A percentile compares a stretch with the other conserved stretches of the same genome.
phyloP scores from a whole-genome alignment of 768 basidiomycete genomes.

The Coprinellus micaceus region DNA sequence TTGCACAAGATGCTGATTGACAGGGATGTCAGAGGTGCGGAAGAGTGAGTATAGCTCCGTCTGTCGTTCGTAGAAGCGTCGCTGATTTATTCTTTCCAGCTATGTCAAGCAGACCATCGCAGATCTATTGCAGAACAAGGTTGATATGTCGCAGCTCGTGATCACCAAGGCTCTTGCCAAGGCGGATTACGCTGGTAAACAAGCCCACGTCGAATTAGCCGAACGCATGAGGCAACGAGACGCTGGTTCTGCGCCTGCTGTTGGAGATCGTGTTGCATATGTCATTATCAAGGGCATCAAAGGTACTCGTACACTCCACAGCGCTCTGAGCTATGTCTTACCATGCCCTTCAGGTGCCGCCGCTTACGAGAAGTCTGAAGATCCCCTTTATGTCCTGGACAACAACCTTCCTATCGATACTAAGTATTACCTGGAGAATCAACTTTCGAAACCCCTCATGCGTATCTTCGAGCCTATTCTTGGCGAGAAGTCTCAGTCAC shows the following conservation, averaged over 20 bases:
- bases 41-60: constrained; percentile 59
- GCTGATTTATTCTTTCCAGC: constrained; percentile 35
- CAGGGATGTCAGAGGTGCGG: constrained; percentile 88
- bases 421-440: constrained; percentile 96
- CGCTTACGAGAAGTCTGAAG: constrained; percentile 98
- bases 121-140: constrained; percentile 91
- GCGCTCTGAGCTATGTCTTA: background rate
- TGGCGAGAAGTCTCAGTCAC: constrained; percentile 82
- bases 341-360: constrained; percentile 64
- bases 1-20: constrained; percentile 97
- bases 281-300: constrained; percentile 97
- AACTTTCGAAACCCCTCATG: constrained; percentile 94
- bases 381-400: constrained; percentile 94
- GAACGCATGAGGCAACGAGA: constrained; percentile 95
- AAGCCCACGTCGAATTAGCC: constrained; percentile 94
- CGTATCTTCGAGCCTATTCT: constrained; percentile 98
- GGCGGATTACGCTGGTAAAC: constrained; percentile 89
- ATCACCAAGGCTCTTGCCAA: constrained; percentile 97
- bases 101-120: constrained; percentile 93
- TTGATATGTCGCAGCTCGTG: constrained; percentile 98
- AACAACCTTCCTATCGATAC: constrained; percentile 98
- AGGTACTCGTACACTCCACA: constrained; percentile 40
- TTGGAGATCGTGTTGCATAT: constrained; percentile 98
- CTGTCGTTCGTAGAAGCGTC: background rate
- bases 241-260: constrained; percentile 90